phyloP scores from a whole-genome alignment of 2,329 filamentous ascomycete genomes.

The Trichoderma pleuroti region DNA sequence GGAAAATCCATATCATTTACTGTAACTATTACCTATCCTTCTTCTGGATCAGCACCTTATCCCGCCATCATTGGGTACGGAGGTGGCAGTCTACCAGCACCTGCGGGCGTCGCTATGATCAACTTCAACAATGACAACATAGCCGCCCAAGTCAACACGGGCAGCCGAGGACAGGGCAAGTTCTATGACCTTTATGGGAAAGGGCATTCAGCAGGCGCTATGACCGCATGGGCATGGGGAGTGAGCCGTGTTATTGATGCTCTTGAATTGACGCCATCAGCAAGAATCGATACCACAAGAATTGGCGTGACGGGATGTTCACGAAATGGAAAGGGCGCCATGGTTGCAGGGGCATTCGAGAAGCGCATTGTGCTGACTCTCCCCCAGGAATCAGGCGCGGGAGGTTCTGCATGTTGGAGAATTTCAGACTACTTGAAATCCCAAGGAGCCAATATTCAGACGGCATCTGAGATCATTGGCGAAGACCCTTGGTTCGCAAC shows the following conservation, averaged over 20 bases:
- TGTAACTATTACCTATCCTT: conserved; percentile 4
- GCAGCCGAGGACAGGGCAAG: conserved; percentile 4
- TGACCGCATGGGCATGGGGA: conserved; percentile 14
- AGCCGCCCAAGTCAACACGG: conserved; percentile 1
- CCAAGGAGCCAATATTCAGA: conserved; percentile 8
- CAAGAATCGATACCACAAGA: conserved; percentile 1
- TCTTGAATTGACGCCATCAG: background rate
- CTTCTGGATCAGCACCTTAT: background rate
- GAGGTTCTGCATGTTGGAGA: conserved; percentile 1
- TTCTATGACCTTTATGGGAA: conserved; percentile 1
- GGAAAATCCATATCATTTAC: conserved; percentile 5
- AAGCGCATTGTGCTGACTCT: background rate
- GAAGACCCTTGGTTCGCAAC: conserved; percentile 9
- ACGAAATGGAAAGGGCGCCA: conserved; percentile 1
- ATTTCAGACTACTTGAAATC: conserved; percentile 2
- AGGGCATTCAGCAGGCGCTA: background rate
- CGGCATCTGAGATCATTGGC: conserved; percentile 3
- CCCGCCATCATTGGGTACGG: conserved; percentile 2
- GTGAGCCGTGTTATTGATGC: conserved; percentile 11
- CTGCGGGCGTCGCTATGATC: conserved; percentile 2
- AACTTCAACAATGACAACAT: conserved; percentile 11
- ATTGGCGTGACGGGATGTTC: conserved; percentile 9
- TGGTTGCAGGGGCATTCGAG: conserved; percentile 2
- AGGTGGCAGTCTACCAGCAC: conserved; percentile 5
- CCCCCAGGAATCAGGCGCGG: conserved; percentile 9